Base-by-base conservation (phyloP, 1,139 yeast genomes). In the Protomyces gravidus region DNA sequence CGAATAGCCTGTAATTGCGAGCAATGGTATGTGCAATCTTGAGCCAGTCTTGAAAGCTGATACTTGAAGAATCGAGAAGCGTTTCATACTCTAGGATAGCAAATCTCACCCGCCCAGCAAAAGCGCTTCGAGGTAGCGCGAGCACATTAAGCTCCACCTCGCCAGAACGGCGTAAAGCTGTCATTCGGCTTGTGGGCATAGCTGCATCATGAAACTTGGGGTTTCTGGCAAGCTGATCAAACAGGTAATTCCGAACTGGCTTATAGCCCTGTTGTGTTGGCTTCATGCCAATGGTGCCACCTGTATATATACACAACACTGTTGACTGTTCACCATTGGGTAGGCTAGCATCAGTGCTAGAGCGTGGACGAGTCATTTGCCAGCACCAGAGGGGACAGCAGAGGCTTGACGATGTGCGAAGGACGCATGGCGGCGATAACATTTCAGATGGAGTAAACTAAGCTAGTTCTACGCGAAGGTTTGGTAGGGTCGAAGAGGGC, bases 271-370 rank as follows among this genome's bases (percentile, higher is more conserved):
- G 19, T 2, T 50, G 30, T 5, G 60, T 46, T 7, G 40, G 50
- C 33, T 26, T 15, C 60, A 57, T 57, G 46, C 60, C 60, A 21
- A 57, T 30, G 5, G 60, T 57, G 4, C 60, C 60, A n/a, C 60
- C 60, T 11, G 60, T 50, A 25, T 50, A 57, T 21, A 57, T 45
- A 19, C 45, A 27, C 13, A 57, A 51, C 19, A 57, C 60, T 15
- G 42, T 36, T 7, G 42, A 36, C 11, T 36, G 42, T 17, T 36
- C 42, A 5, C 42, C 42, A 36, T 36, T 36, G 9, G 42, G 42
- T 17, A 36, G 9, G 42, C 23, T 36, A 2, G 42, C 42, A 4
- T 5, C 7, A 13, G 36, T 30, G n/a, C 42, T n/a, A n/a, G 23
- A 36, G 42, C 42, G 42, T 36, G 21, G 42, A 15, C 21, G 17